Percentiles rank a stretch among this genome's conserved stretches.
Evolutionary conservation across 108 stramenopile genomes (phyloP).

Genomic region (Epipyxis sp.): DNA sequence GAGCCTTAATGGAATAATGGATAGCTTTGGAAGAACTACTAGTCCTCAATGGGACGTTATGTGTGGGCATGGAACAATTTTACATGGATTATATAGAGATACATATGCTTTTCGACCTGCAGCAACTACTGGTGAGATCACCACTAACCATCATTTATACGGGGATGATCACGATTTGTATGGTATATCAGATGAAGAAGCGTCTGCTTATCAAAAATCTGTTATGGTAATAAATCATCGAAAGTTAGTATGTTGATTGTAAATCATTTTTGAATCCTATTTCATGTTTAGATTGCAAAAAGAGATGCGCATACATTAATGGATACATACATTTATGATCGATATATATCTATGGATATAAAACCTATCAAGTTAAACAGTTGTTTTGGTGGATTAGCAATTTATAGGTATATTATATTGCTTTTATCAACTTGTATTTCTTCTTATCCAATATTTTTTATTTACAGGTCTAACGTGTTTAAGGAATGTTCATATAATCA

Average conservation of each 20-base stretch:
- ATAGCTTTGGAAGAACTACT: conserved; percentile 9
- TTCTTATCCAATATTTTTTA: no score
- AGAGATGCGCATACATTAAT: not conserved
- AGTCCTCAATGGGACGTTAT: not conserved
- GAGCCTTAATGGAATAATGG: not conserved
- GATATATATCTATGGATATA: not conserved
- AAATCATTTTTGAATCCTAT: not conserved
- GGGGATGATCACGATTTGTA: not conserved
- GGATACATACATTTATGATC: not conserved
- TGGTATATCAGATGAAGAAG: not conserved
- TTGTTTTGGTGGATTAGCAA: conserved; percentile 18
- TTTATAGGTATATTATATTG: no score
- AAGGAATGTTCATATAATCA: not conserved
- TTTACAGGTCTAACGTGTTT: not conserved
- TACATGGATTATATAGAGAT: conserved; percentile 18
- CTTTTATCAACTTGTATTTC: no score
- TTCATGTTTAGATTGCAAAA: not conserved
- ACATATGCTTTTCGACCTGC: not conserved
- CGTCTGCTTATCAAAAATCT: not conserved
- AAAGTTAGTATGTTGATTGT: not conserved
- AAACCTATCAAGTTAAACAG: not conserved
- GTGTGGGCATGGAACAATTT: not conserved
- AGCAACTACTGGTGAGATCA: not conserved
- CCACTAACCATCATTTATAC: not conserved
- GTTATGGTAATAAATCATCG: not conserved